phyloP scores from a whole-genome alignment of 768 basidiomycete species.

The Serendipita indica region DNA sequence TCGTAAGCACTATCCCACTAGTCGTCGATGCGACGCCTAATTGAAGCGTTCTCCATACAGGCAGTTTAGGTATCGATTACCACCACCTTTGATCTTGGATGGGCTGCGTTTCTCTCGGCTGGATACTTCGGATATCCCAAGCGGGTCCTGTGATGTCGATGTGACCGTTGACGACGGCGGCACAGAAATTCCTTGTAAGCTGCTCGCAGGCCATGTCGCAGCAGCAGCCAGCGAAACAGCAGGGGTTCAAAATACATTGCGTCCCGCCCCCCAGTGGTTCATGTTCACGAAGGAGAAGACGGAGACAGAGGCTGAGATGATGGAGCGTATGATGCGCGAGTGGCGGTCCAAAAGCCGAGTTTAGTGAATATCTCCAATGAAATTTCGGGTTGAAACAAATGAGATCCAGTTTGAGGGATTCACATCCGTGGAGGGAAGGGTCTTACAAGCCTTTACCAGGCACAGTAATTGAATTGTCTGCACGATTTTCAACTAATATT shows the following conservation, averaged over 20 bases:
- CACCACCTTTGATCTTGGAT: not conserved
- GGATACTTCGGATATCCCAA: not conserved
- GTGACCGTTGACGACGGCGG: not conserved
- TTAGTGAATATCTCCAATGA: too few species aligned
- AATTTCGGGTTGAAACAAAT: too few species aligned
- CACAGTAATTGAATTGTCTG: too few species aligned
- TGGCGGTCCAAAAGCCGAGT: too few species aligned
- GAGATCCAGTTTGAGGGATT: too few species aligned
- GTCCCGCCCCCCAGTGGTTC: not conserved
- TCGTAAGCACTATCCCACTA: not conserved
- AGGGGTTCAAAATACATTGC: not conserved
- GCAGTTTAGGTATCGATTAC: not conserved
- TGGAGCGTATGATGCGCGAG: not conserved
- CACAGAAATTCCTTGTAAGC: not conserved
- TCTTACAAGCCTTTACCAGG: too few species aligned
- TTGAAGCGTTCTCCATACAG: too few species aligned
- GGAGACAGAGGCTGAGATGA: not conserved
- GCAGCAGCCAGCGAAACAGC: not conserved
- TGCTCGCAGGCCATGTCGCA: not conserved
- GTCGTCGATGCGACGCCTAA: too few species aligned
- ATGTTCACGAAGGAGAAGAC: not conserved
- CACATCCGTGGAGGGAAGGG: too few species aligned
- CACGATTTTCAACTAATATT: too few species aligned
- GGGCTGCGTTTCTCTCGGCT: not conserved
- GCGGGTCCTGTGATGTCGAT: not conserved